Base-by-base conservation (phyloP, 148 eudicot genomes). In the Pouteria glomerata region DNA sequence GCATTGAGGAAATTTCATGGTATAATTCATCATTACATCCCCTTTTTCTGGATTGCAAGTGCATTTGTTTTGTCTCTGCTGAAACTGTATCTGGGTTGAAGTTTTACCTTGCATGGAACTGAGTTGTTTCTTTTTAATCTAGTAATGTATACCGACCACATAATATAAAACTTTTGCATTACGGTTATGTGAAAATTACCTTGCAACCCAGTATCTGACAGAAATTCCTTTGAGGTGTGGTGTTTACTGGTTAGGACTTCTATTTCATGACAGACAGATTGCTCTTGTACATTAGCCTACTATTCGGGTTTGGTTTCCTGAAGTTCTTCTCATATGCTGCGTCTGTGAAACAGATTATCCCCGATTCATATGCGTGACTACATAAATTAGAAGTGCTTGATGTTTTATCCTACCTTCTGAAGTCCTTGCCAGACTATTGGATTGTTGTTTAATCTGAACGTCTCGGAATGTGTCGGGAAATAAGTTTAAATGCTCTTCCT, bases 351-450 rank as follows among this genome's bases (percentile, higher is more conserved):
- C 78, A 82, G 88, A 41, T 41, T 7, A 48, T 82, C n/a, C 86
- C 88, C 27, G 88, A 85, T 74, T 77, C 84, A 18, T 31, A 82
- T 69, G 81, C 74, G 15, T 78, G 84, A 21, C 58, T 81, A 27
- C 67, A 71, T 57, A 76, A 73, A 45, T 74, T 85, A 18, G 78
- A 81, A 74, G 81, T 73, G 79, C 86, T 85, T 61, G 59, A 81
- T 72, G 37, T 78, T 34, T 75, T 86, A 15, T 80, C 81, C 47
- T 83, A 85, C 66, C 83, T 83, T 47, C 63, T 83, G 61, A 74
- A 73, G 18, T 56, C 75, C 33, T 76, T 85, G 80, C 89, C 89
- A 1, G 86, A 81, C 84, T 39, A 78, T 85, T 31, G 85, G 89
- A 18, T 68, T 82, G 77, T 73, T 83, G 79, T 65, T 53, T 13